Percentiles rank a stretch among this genome's conserved stretches.
phyloP scores from a whole-genome alignment of 345 rosid species.

The Bruguiera sexangula region DNA sequence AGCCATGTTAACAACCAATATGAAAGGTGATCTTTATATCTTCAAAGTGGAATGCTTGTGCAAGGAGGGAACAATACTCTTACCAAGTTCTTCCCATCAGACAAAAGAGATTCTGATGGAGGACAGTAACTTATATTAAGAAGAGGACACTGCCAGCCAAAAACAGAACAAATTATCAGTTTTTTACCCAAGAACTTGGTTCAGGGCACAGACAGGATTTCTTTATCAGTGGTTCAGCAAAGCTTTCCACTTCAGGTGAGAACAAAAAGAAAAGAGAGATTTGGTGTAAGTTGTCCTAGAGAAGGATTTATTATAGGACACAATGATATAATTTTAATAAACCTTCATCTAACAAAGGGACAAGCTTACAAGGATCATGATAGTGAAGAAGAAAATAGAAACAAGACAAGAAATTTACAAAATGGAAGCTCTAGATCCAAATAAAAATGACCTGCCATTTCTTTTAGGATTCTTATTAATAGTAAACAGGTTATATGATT shows the following conservation, averaged over 20 bases:
- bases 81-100: conserved; percentile 74
- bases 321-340: too few relatives aligned
- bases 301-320: not conserved
- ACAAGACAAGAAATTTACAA: not conserved
- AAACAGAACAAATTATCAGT: not conserved
- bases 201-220: too few relatives aligned
- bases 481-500: too few relatives aligned
- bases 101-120: conserved; percentile 63
- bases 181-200: too few relatives aligned
- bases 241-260: not conserved
- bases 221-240: conserved; percentile 13
- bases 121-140: conserved; percentile 94
- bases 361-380: too few relatives aligned
- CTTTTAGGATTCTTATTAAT: too few relatives aligned
- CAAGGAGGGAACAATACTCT: conserved; percentile 12
- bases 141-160: conserved; percentile 73
- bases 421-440: not conserved
- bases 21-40: conserved; percentile 17
- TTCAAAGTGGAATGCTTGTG: conserved; percentile 12
- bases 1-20: conserved; percentile 12
- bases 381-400: not conserved
- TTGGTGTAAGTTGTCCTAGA: not conserved
- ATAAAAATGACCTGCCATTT: not conserved
- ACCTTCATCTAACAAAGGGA: too few relatives aligned
- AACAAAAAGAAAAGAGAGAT: not conserved